phyloP scores from a whole-genome alignment of 129 eudicot genomes.

The Calendula officinalis region DNA sequence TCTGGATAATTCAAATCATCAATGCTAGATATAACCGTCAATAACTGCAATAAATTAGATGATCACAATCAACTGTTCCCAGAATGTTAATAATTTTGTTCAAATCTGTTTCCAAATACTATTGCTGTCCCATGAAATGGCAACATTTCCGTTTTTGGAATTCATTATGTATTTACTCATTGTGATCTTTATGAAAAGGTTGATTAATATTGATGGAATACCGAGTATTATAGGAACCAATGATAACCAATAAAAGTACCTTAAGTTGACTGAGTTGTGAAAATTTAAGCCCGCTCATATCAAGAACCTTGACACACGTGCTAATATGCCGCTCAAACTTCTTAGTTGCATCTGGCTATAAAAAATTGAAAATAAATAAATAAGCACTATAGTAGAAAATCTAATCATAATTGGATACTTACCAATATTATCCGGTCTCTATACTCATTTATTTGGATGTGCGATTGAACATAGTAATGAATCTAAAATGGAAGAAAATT shows the following conservation, averaged over 20 bases:
- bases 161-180: slow-evolving; percentile 1
- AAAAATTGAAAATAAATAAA: slow-evolving; percentile 1
- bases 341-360: slow-evolving; percentile 69
- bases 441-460: slow-evolving; percentile 93
- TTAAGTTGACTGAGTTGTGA: slow-evolving; percentile 84
- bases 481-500: slow-evolving; percentile 41
- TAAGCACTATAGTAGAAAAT: slow-evolving; percentile 13
- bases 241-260: slow-evolving; percentile 37
- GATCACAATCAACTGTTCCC: neutral
- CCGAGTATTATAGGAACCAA: neutral
- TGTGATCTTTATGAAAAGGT: neutral
- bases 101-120: slow-evolving; percentile 7
- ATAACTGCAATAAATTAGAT: slow-evolving; percentile 51
- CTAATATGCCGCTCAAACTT: slow-evolving; percentile 60
- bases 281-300: slow-evolving; percentile 91
- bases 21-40: slow-evolving; percentile 84
- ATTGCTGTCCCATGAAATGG: neutral
- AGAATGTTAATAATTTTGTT: neutral
- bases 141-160: slow-evolving; percentile 5
- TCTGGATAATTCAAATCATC: slow-evolving; percentile 98
- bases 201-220: no score
- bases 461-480: slow-evolving; percentile 94
- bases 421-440: slow-evolving; percentile 91
- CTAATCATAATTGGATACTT: slow-evolving; percentile 22
- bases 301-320: slow-evolving; percentile 84